A percentile compares a stretch with the other conserved stretches of the same genome.
Conservation (phyloP, 2,329 filamentous ascomycete species). For the Apiospora sp. region DNA sequence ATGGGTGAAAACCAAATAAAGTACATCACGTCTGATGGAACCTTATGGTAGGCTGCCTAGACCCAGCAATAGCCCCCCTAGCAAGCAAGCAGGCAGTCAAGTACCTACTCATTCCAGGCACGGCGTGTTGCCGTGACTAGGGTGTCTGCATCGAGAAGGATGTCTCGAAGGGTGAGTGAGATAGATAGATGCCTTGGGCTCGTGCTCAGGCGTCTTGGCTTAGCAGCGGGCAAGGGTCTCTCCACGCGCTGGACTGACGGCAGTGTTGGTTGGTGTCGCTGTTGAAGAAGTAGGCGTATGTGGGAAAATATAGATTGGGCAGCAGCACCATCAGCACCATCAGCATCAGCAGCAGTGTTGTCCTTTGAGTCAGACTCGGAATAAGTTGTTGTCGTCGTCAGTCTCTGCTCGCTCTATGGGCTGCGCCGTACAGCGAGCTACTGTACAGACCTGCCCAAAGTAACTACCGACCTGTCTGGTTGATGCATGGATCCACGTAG, state of each 20-base stretch:
- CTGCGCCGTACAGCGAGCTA: slow-evolving; percentile 9
- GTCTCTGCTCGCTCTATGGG: not conserved
- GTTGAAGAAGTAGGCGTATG: not conserved
- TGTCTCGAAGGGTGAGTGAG: not conserved
- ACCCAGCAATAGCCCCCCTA: not conserved
- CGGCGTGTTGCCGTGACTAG: slow-evolving; percentile 9
- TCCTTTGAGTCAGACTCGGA: not conserved
- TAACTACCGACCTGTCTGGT: not conserved
- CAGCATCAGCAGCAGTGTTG: slow-evolving; percentile 7
- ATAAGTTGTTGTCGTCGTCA: not conserved
- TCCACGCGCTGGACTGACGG: not conserved
- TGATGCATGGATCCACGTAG: slow-evolving; percentile 16
- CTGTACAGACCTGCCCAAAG: not conserved
- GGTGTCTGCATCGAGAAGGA: slow-evolving; percentile 14
- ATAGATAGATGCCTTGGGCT: not conserved
- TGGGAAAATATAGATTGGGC: not conserved
- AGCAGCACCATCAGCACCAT: not conserved
- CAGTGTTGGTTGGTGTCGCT: not conserved
- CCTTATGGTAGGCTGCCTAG: not conserved
- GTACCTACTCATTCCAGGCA: not conserved
- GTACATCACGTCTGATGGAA: slow-evolving; percentile 6
- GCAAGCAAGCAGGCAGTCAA: slow-evolving; percentile 10
- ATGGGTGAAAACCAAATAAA: slow-evolving; percentile 16
- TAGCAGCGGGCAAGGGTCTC: not conserved
- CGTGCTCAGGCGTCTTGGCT: not conserved